phyloP scores from a whole-genome alignment of 2,329 filamentous ascomycete species.

The Venturia asperata region DNA sequence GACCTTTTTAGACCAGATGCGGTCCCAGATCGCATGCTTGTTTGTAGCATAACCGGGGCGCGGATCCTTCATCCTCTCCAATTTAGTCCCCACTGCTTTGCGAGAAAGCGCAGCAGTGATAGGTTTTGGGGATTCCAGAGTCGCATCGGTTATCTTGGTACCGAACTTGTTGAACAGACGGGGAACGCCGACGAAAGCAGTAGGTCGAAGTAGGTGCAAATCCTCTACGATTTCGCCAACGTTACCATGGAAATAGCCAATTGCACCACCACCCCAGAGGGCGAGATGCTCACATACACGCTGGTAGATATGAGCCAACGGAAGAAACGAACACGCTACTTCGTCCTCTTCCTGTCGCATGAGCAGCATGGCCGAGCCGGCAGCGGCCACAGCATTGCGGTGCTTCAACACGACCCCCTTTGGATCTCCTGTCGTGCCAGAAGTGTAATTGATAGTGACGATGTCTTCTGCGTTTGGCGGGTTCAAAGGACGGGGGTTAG shows the following conservation, averaged over 20 bases:
- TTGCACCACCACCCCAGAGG: slow-evolving; percentile 62
- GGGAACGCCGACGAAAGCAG: slow-evolving; percentile 79
- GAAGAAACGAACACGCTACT: slow-evolving; percentile 76
- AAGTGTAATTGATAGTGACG: slow-evolving; percentile 87
- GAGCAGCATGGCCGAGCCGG: slow-evolving; percentile 53
- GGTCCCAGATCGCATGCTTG: slow-evolving; percentile 70
- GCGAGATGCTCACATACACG: slow-evolving; percentile 72
- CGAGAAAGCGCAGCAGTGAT: slow-evolving; percentile 74
- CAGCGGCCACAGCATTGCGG: slow-evolving; percentile 67
- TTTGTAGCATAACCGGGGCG: slow-evolving; percentile 66
- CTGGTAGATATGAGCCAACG: slow-evolving; percentile 89
- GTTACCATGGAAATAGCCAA: slow-evolving; percentile 94
- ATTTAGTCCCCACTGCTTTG: slow-evolving; percentile 72
- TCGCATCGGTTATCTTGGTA: slow-evolving; percentile 70
- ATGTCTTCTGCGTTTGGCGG: slow-evolving; percentile 68
- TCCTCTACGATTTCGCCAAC: slow-evolving; percentile 82
- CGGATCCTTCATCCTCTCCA: slow-evolving; percentile 66
- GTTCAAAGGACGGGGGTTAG: slow-evolving; percentile 61
- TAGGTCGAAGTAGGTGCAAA: slow-evolving; percentile 77
- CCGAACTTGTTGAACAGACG: slow-evolving; percentile 88
- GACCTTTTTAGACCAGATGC: slow-evolving; percentile 88
- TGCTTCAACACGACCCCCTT: slow-evolving; percentile 84
- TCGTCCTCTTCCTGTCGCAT: slow-evolving; percentile 51
- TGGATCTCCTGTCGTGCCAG: slow-evolving; percentile 73
- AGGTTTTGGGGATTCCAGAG: slow-evolving; percentile 58